These are phyloP conservation scores for Leccinum uliginosum DNA, from an alignment of 768 basidiomycete species.

Conservation along the genomic window DNA sequence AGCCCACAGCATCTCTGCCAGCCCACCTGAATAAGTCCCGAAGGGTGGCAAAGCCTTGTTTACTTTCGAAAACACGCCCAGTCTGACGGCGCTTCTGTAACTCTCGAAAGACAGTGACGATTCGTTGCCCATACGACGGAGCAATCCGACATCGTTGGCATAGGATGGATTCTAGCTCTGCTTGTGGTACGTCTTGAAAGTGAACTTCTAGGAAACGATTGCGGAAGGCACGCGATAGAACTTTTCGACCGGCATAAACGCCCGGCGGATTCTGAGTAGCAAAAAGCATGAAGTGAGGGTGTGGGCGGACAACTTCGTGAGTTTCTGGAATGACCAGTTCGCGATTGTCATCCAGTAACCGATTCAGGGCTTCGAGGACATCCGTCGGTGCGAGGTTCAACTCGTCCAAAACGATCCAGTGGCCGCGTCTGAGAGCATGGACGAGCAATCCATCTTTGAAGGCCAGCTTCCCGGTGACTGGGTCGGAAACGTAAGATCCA, in stretches of 20 bases:
- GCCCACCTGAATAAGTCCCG: constrained; percentile 99
- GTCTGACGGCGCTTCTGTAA: constrained; percentile 89
- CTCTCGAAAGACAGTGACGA: constrained; percentile 89
- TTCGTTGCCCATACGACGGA: constrained; percentile 87
- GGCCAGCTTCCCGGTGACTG: constrained; percentile 85
- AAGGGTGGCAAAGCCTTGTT: constrained; percentile 93
- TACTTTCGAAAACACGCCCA: constrained; percentile 93
- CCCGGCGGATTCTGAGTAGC: constrained; percentile 98
- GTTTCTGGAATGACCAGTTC: constrained; percentile 96
- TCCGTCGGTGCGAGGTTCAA: constrained; percentile 97
- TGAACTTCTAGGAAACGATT: constrained; percentile 98
- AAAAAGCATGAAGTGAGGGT: constrained; percentile 96
- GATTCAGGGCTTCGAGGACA: constrained; percentile 94
- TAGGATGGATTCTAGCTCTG: constrained; percentile 90
- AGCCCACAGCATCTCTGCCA: constrained; percentile 79
- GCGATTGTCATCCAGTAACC: constrained; percentile 94
- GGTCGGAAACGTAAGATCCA: constrained; percentile 93
- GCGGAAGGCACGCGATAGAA: constrained; percentile 92
- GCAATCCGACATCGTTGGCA: constrained; percentile 89
- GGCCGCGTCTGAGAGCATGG: constrained; percentile 82
- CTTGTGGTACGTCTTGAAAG: constrained; percentile 94
- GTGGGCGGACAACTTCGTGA: constrained; percentile 88
- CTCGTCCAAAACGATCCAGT: constrained; percentile 99
- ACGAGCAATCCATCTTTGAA: constrained; percentile 95
- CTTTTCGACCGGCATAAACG: constrained; percentile 90